A percentile compares a stretch with the other conserved stretches of the same genome.
These are phyloP conservation scores for Macaranga tanarius DNA, from an alignment of 441 rosid species.

Conservation along the genomic window DNA sequence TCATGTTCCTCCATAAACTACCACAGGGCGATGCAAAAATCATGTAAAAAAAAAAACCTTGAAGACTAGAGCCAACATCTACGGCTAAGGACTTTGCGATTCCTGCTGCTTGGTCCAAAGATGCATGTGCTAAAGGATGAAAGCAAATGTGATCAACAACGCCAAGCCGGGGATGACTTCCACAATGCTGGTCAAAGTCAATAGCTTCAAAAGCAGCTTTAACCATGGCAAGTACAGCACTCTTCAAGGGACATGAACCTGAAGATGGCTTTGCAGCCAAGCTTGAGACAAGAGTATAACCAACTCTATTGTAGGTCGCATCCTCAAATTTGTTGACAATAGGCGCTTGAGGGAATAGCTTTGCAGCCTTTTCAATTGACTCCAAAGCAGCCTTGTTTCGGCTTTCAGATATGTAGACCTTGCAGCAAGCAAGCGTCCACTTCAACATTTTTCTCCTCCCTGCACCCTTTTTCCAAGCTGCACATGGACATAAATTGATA, in stretches of 20 bases:
- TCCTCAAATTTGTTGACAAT: conserved; percentile 84
- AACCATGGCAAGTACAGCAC: conserved; percentile 69
- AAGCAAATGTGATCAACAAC: conserved; percentile 93
- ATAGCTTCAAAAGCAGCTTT: conserved; percentile 68
- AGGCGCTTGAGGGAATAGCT: conserved; percentile 58
- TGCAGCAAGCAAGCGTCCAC: conserved; percentile 71
- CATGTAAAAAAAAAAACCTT: conserved; percentile 44
- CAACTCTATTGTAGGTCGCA: conserved; percentile 69
- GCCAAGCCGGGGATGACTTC: conserved; percentile 89
- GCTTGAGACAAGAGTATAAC: conserved; percentile 71
- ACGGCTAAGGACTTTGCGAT: conserved; percentile 65
- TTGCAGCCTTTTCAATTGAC: conserved; percentile 62
- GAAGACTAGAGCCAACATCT: conserved; percentile 63
- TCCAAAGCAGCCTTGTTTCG: conserved; percentile 63
- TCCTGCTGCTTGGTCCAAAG: conserved; percentile 58
- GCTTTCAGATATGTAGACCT: conserved; percentile 82
- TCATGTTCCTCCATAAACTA: not conserved
- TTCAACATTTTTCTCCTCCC: conserved; percentile 52
- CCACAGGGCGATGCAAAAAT: conserved; percentile 1
- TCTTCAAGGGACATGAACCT: conserved; percentile 43
- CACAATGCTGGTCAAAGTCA: conserved; percentile 60
- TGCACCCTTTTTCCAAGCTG: conserved; percentile 27
- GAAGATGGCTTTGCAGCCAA: conserved; percentile 31
- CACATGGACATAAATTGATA: conserved; percentile 26
- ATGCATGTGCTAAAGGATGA: conserved; percentile 63